Evolutionary conservation across 2,329 filamentous ascomycete species (phyloP).

Genomic region (Colletotrichum cordylinicola): DNA sequence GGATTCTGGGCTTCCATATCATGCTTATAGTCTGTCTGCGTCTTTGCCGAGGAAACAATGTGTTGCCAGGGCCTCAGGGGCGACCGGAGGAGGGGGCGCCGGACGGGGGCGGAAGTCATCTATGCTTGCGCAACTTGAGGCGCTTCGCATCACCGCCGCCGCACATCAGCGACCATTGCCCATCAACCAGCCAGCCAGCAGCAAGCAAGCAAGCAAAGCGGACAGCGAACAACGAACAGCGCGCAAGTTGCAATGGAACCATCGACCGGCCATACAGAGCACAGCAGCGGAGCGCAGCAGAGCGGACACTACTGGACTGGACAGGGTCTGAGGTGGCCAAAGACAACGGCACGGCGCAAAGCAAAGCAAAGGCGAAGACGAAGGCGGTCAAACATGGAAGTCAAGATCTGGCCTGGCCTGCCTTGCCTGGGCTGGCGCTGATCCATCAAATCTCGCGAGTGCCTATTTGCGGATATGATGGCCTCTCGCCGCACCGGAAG

Average conservation of each 20-base stretch:
- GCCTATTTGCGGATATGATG: conserved; percentile 22
- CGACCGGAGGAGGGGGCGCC: not conserved
- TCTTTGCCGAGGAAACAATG: not conserved
- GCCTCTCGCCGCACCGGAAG: not conserved
- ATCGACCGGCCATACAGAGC: not conserved
- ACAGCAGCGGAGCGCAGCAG: not conserved
- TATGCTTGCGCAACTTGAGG: conserved; percentile 15
- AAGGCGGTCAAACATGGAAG: not conserved
- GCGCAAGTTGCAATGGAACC: not conserved
- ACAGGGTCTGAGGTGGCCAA: not conserved
- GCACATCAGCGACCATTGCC: not conserved
- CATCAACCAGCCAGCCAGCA: not conserved
- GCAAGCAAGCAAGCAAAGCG: not conserved
- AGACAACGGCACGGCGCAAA: not conserved
- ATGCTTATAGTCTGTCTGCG: not conserved
- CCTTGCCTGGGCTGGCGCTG: not conserved
- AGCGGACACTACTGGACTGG: not conserved
- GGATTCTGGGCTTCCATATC: not conserved
- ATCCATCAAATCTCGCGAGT: conserved; percentile 21
- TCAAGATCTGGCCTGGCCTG: conserved; percentile 4
- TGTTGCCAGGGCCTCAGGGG: not conserved
- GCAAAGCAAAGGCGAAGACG: not conserved
- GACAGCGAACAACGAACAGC: not conserved
- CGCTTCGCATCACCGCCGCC: not conserved
- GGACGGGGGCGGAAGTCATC: conserved; percentile 2